Conservation (phyloP, 2,329 filamentous ascomycete species). For the Rutstroemia sp. region DNA sequence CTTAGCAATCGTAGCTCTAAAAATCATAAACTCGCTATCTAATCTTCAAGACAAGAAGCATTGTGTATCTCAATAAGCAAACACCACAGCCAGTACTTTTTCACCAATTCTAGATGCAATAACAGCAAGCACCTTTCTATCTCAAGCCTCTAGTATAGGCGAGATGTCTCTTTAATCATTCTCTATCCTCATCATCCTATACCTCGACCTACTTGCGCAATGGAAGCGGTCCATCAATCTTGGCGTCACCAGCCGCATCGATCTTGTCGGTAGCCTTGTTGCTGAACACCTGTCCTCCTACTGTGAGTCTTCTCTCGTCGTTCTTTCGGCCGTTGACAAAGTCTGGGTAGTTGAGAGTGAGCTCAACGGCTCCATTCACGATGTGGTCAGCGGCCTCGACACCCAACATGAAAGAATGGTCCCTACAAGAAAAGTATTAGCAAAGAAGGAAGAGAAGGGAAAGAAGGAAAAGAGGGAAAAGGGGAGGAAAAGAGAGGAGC, state of each 20-base stretch:
- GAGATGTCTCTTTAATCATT: not conserved
- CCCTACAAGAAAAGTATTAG: conserved; percentile 36
- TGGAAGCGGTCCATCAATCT: no score
- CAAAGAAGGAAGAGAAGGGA: not conserved
- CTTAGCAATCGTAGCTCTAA: not conserved
- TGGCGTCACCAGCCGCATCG: no score
- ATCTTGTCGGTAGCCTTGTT: conserved; percentile 21
- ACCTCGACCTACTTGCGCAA: not conserved
- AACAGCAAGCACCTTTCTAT: not conserved
- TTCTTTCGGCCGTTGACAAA: conserved; percentile 55
- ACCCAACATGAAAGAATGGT: conserved; percentile 72
- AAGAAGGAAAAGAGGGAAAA: not conserved
- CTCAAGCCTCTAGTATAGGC: not conserved
- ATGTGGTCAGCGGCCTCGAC: conserved; percentile 69
- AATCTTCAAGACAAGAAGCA: not conserved
- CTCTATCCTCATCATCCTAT: not conserved
- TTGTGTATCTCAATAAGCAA: conserved; percentile 9
- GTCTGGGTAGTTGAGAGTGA: conserved; percentile 73
- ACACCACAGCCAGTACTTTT: not conserved
- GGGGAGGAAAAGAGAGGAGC: not conserved
- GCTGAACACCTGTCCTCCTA: conserved; percentile 29
- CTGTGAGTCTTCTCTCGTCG: conserved; percentile 31
- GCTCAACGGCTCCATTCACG: conserved; percentile 63
- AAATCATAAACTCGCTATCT: conserved; percentile 7
- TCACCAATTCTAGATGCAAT: not conserved